Base-by-base conservation (phyloP, 495 filamentous ascomycete species). In the Neurospora sp. region DNA sequence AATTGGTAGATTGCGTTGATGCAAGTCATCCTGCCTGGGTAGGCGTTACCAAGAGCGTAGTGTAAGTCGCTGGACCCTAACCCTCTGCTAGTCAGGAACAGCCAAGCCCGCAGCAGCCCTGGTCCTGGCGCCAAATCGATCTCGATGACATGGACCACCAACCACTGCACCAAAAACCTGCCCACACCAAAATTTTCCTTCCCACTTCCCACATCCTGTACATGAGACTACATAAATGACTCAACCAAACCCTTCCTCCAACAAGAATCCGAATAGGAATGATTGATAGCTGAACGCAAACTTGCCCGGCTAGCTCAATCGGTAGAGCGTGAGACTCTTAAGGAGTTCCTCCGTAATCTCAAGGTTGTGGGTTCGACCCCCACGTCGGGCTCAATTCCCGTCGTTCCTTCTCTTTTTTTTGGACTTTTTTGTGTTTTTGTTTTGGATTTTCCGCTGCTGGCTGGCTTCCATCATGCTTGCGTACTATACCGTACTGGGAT, bases 281-380 rank as follows among this genome's bases (percentile, higher is more conserved):
- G 49, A 60, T 60, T 60, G 2, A 60, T 60, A 23, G 49, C 49
- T n/a, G n/a, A 14, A 42, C 4, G 0, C 0, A 0, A 41, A 16
- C 27, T 66, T 62, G 70, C 70, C 70, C 70, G 77, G 87, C 86
- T 90, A 90, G 88, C 88, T 90, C 88, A 90, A 90, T 90, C 88
- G 88, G 88, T 88, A 90, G 88, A 90, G 88, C 88, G 88, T 90
- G 86, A 89, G 88, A 90, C 88, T 90, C 88, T 90, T 90, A 90
- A 90, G 54, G 54, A 62, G 12, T 2, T 35, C 12, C 23, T 62
- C 54, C 54, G 54, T 62, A 62, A 62, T 62, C 54, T 62, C 54
- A 62, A 62, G 54, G 54, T 62, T 62, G 54, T 62, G 54, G 54
- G 46, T 54, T 54, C 46, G 46, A 49, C 44, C 44, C 44, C 44